phyloP scores from a whole-genome alignment of 2,329 filamentous ascomycete species.

The Aspergillus ibericus region DNA sequence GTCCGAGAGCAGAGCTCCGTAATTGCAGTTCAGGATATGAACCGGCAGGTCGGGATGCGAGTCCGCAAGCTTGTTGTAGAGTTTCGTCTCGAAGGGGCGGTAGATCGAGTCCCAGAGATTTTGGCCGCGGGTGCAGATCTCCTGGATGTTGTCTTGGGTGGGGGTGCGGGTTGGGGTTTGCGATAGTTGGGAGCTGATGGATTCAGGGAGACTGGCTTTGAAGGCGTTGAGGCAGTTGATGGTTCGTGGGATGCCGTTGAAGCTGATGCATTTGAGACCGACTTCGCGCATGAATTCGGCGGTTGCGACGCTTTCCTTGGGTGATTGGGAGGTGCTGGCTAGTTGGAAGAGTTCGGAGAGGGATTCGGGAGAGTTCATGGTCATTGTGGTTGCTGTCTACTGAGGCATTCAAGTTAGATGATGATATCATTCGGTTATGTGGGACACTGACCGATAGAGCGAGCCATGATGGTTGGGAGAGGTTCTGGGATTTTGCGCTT shows the following conservation, averaged over 20 bases:
- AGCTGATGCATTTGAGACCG: constrained; percentile 49
- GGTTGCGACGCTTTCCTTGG: constrained; percentile 28
- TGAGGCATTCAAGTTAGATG: neutral
- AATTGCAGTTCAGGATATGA: constrained; percentile 73
- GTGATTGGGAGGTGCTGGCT: constrained; percentile 32
- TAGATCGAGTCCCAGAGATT: constrained; percentile 76
- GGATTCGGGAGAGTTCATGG: constrained; percentile 80
- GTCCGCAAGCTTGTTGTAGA: constrained; percentile 68
- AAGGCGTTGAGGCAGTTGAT: constrained; percentile 81
- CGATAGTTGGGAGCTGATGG: constrained; percentile 56
- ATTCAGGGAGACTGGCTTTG: constrained; percentile 59
- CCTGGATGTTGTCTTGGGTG: constrained; percentile 54
- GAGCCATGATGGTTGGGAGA: constrained; percentile 66
- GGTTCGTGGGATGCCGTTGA: constrained; percentile 67
- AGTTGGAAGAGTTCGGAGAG: constrained; percentile 62
- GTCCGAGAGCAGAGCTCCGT: constrained; percentile 71
- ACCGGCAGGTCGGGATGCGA: constrained; percentile 80
- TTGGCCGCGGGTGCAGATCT: constrained; percentile 59
- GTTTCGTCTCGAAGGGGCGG: constrained; percentile 69
- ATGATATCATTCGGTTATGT: rapidly evolving
- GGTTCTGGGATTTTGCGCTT: constrained; percentile 61
- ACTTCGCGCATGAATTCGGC: constrained; percentile 48
- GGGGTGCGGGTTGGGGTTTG: constrained; percentile 58
- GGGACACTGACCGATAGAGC: constrained; percentile 57
- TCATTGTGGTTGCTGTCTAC: constrained; percentile 78